Evolutionary conservation across 108 stramenopile genomes (phyloP).

Genomic region (Heterococcus sp.): DNA sequence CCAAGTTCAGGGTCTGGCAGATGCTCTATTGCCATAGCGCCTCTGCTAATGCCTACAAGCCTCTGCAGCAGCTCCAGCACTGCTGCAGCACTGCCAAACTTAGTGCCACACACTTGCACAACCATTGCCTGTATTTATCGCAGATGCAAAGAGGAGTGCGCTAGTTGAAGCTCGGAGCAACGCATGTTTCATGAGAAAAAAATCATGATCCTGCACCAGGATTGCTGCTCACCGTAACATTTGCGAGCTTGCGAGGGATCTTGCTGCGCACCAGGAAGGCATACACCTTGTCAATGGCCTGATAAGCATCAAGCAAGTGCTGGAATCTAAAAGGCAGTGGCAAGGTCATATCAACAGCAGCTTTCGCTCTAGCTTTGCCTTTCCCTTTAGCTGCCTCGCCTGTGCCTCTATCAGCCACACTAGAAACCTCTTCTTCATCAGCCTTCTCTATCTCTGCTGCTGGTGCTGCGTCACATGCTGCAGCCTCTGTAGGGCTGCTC

Average conservation of each 20-base stretch:
- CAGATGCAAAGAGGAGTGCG: too few species aligned
- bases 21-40: background rate
- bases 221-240: background rate
- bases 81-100: background rate
- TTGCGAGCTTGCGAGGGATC: background rate
- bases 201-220: too few species aligned
- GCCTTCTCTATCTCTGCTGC: too few species aligned
- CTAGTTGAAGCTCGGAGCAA: too few species aligned
- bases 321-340: background rate
- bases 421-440: too few species aligned
- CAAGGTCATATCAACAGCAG: background rate
- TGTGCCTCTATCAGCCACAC: background rate
- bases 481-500: too few species aligned
- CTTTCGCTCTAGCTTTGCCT: background rate
- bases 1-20: background rate
- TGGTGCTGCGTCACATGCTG: too few species aligned
- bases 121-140: background rate
- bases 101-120: background rate
- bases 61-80: background rate
- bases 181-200: too few species aligned
- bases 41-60: background rate
- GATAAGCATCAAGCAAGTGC: background rate
- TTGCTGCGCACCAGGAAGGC: background rate
- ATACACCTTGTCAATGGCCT: background rate
- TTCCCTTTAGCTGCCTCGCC: background rate